A percentile compares a stretch with the other conserved stretches of the same genome.
These are phyloP conservation scores for Salisapilia sapeloensis DNA, from an alignment of 352 stramenopile species.

Conservation along the genomic window DNA sequence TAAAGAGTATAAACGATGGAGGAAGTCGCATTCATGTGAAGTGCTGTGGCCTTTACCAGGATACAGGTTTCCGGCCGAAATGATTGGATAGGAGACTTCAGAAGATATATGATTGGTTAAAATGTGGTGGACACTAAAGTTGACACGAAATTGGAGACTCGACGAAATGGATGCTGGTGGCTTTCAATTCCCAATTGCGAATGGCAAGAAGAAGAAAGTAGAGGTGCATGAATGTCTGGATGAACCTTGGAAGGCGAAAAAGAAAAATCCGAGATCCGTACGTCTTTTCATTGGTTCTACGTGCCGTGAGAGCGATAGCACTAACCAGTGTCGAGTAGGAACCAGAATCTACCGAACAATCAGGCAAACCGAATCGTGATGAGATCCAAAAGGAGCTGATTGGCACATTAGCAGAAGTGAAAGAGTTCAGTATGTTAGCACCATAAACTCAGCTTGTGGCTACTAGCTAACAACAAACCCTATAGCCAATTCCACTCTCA, in stretches of 20 bases:
- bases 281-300: too few relatives aligned
- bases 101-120: too few relatives aligned
- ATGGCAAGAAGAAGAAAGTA: constrained; percentile 58
- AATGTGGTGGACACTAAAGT: too few relatives aligned
- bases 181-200: constrained; percentile 57
- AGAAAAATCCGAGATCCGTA: constrained; percentile 5
- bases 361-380: constrained; percentile 6
- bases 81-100: too few relatives aligned
- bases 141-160: too few relatives aligned
- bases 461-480: background rate
- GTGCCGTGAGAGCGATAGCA: too few relatives aligned
- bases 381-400: constrained; percentile 68
- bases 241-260: constrained; percentile 50
- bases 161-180: background rate
- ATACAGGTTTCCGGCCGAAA: too few relatives aligned
- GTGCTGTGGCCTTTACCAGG: too few relatives aligned
- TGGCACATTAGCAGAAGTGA: constrained; percentile 48
- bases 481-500: constrained; percentile 28
- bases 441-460: too few relatives aligned
- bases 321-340: background rate
- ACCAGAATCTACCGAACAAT: too few relatives aligned
- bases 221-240: constrained; percentile 60
- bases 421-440: constrained; percentile 42
- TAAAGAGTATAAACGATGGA: too few relatives aligned
- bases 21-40: too few relatives aligned